These are phyloP conservation scores for Trametes elegans DNA, from an alignment of 768 basidiomycete genomes.

Conservation along the genomic window DNA sequence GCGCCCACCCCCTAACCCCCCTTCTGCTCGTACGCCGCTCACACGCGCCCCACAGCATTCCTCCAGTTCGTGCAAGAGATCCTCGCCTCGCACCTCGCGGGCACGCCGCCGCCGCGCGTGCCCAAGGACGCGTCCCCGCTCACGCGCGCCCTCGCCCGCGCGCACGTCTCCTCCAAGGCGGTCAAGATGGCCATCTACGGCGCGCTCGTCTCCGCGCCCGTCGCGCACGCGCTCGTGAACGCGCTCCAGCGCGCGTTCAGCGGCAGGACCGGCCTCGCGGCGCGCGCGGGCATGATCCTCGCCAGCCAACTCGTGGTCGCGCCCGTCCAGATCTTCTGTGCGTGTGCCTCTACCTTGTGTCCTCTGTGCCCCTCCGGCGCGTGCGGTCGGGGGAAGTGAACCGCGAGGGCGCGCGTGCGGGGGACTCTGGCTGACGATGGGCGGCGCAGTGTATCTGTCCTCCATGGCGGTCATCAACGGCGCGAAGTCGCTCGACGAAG, in stretches of 20 bases:
- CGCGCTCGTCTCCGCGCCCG: constrained; percentile 78
- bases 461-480: constrained; percentile 86
- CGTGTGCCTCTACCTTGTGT: too few species aligned
- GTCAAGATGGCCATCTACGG: constrained; percentile 85
- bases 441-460: constrained; percentile 57
- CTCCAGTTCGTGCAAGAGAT: constrained; percentile 70
- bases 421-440: not conserved
- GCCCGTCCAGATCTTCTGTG: constrained; percentile 70
- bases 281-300: constrained; percentile 69
- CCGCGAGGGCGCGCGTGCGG: not conserved
- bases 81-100: constrained; percentile 69
- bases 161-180: constrained; percentile 66
- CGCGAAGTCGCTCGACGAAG: constrained; percentile 60
- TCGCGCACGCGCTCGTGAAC: constrained; percentile 74
- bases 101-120: constrained; percentile 49
- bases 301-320: constrained; percentile 75
- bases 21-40: not conserved
- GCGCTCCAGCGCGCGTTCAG: constrained; percentile 73
- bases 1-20: not conserved
- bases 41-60: constrained; percentile 26
- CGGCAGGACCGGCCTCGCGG: constrained; percentile 61
- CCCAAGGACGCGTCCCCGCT: constrained; percentile 54
- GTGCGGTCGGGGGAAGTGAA: too few species aligned
- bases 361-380: not conserved
- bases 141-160: constrained; percentile 49